Percentiles rank a stretch among this genome's conserved stretches.
These are phyloP conservation scores for Ormosia semicastrata DNA, from an alignment of 306 rosid species.

Conservation along the genomic window DNA sequence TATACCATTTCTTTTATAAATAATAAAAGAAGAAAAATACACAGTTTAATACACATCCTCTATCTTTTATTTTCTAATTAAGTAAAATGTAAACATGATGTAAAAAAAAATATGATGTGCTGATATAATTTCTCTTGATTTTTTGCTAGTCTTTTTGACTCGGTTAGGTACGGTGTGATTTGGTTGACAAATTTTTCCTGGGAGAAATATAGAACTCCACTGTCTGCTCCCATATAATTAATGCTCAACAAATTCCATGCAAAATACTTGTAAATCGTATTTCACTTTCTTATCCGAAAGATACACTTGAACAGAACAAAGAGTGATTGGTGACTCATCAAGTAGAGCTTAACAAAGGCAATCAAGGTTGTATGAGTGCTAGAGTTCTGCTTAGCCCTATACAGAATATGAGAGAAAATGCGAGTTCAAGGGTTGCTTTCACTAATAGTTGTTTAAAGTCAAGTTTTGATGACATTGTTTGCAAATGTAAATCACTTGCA, in stretches of 20 bases:
- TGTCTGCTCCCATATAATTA: neutral
- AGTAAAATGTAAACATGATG: too few relatives aligned
- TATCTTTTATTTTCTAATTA: too few relatives aligned
- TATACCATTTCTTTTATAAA: too few relatives aligned
- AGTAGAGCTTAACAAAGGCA: constrained; percentile 30
- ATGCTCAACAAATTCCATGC: neutral
- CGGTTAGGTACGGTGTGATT: neutral
- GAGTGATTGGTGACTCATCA: neutral
- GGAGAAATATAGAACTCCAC: neutral
- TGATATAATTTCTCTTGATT: neutral
- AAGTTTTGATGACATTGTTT: constrained; percentile 5
- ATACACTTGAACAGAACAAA: neutral
- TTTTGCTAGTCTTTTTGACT: neutral
- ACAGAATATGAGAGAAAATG: neutral
- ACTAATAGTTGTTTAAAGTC: constrained; percentile 21
- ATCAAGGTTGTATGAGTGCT: constrained; percentile 7
- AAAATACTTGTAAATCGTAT: neutral
- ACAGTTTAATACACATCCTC: too few relatives aligned
- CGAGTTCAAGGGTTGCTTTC: constrained; percentile 22
- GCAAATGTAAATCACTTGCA: constrained; percentile 22
- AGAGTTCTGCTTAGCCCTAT: constrained; percentile 10
- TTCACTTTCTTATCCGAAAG: constrained; percentile 8
- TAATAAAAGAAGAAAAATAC: too few relatives aligned
- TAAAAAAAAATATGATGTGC: too few relatives aligned
- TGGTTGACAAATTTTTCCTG: neutral